Evolutionary conservation across 2,329 filamentous ascomycete species (phyloP).

Genomic region (Fusarium dlaminii): DNA sequence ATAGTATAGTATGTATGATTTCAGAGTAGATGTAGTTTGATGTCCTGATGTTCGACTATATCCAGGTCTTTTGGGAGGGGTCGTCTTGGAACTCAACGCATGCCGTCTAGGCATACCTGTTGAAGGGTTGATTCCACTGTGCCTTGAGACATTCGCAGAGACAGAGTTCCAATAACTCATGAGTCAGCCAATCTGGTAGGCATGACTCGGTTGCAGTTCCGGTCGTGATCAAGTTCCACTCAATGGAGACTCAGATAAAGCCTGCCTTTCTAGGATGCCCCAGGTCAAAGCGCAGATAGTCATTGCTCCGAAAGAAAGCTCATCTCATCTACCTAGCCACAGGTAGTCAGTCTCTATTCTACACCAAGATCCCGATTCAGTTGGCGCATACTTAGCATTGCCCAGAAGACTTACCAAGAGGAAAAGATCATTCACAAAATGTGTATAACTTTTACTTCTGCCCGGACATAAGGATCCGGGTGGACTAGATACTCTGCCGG

Average conservation of each 20-base stretch:
- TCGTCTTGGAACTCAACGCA: neutral
- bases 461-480: no score
- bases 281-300: neutral
- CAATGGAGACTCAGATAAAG: fast-evolving
- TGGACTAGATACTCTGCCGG: neutral
- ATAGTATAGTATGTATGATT: neutral
- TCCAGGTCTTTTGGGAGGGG: neutral
- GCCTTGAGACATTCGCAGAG: no score
- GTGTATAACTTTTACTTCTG: neutral
- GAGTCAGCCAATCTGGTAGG: no score
- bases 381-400: neutral
- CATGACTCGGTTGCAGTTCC: no score
- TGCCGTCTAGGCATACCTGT: no score
- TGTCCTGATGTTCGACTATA: neutral
- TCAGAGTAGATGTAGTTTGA: neutral
- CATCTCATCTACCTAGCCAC: neutral
- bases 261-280: neutral
- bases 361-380: neutral
- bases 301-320: neutral
- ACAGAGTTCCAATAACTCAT: no score
- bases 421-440: neutral
- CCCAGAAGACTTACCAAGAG: neutral
- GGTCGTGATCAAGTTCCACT: neutral
- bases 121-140: no score
- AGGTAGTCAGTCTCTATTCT: neutral